phyloP scores from a whole-genome alignment of 768 basidiomycete species.

The Lentinula sp. region DNA sequence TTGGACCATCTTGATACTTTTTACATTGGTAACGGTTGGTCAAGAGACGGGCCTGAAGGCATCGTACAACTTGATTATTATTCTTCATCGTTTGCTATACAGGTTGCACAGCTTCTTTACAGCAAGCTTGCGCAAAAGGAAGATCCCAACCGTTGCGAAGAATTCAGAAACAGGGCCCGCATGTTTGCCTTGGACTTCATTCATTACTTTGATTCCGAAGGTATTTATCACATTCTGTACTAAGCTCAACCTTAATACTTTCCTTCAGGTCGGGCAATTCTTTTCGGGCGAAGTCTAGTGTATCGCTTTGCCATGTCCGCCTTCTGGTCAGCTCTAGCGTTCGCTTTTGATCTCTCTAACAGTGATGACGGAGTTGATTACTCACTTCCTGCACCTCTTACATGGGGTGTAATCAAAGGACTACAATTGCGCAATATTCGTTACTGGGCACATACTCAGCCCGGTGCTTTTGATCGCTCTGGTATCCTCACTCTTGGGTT shows the following conservation, averaged over 20 bases:
- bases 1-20: conserved; percentile 75
- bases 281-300: conserved; percentile 71
- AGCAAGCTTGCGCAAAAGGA: conserved; percentile 57
- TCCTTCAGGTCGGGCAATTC: conserved; percentile 56
- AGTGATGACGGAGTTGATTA: neutral
- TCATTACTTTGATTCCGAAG: conserved; percentile 71
- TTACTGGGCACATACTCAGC: conserved; percentile 56
- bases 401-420: conserved; percentile 73
- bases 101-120: conserved; percentile 67
- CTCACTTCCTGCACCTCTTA: conserved; percentile 58
- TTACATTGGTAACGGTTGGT: conserved; percentile 74
- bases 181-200: conserved; percentile 66
- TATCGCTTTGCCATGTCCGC: conserved; percentile 82
- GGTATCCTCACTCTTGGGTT: conserved; percentile 71
- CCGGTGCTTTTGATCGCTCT: conserved; percentile 55
- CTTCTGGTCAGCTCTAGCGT: conserved; percentile 71
- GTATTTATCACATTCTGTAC: conserved; percentile 23
- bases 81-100: conserved; percentile 75
- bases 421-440: conserved; percentile 67
- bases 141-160: conserved; percentile 59
- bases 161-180: conserved; percentile 57
- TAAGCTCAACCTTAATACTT: neutral
- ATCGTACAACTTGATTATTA: conserved; percentile 78
- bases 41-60: conserved; percentile 70
- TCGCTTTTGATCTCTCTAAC: conserved; percentile 47